A percentile compares a stretch with the other conserved stretches of the same genome.
Conservation (phyloP, 2,329 filamentous ascomycete genomes). For the Monilinia laxa region DNA sequence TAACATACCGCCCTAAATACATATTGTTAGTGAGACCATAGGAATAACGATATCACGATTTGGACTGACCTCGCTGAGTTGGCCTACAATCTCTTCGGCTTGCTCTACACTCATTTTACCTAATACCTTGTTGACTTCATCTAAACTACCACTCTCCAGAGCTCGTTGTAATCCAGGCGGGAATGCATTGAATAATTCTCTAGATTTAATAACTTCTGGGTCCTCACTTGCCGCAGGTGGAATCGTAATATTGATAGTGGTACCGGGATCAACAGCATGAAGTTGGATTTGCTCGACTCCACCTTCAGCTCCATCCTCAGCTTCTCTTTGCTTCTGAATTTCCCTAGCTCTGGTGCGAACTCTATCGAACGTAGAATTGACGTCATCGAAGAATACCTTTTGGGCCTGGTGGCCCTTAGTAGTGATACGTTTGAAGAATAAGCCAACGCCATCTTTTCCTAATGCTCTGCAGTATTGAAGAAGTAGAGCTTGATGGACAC, state of each 20-base stretch:
- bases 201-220: slow-evolving; percentile 59
- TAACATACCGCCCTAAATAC: slow-evolving; percentile 70
- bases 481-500: slow-evolving; percentile 88
- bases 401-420: slow-evolving; percentile 86
- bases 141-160: slow-evolving; percentile 82
- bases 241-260: slow-evolving; percentile 84
- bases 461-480: slow-evolving; percentile 93
- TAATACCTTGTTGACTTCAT: slow-evolving; percentile 83
- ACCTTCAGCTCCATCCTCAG: slow-evolving; percentile 55
- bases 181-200: slow-evolving; percentile 82
- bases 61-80: slow-evolving; percentile 65
- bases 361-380: slow-evolving; percentile 79
- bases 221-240: slow-evolving; percentile 69
- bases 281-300: slow-evolving; percentile 96
- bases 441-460: slow-evolving; percentile 78
- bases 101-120: slow-evolving; percentile 87
- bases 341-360: slow-evolving; percentile 69
- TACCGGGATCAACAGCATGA: slow-evolving; percentile 91
- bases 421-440: slow-evolving; percentile 97
- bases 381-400: slow-evolving; percentile 89
- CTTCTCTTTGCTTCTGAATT: slow-evolving; percentile 47
- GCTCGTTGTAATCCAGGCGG: slow-evolving; percentile 77
- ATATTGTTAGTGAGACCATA: slow-evolving; percentile 13
- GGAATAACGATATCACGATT: not conserved
- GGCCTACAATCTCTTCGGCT: slow-evolving; percentile 79